These are phyloP conservation scores for Penicillium decumbens DNA, from an alignment of 2,329 filamentous ascomycete genomes.

Conservation along the genomic window DNA sequence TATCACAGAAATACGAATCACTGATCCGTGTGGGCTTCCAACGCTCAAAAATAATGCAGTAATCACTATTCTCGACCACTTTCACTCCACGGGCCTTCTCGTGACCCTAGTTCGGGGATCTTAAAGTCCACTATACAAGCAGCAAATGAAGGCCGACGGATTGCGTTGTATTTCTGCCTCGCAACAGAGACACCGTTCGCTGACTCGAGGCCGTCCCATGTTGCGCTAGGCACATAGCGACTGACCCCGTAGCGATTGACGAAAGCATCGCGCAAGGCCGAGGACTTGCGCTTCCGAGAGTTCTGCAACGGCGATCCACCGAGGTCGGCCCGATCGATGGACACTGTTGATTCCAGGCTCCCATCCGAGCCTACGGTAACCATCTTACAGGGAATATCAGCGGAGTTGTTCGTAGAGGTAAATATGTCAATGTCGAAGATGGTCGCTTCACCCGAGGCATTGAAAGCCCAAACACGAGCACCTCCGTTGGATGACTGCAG, in stretches of 20 bases:
- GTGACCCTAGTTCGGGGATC: conserved; percentile 28
- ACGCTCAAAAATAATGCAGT: background rate
- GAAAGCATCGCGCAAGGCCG: conserved; percentile 21
- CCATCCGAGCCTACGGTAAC: conserved; percentile 27
- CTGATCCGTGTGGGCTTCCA: background rate
- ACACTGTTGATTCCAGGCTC: conserved; percentile 17
- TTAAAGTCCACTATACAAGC: conserved; percentile 37
- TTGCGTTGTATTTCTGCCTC: conserved; percentile 1
- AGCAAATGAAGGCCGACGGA: conserved; percentile 31
- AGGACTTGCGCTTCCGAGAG: conserved; percentile 28
- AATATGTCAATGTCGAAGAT: conserved; percentile 46
- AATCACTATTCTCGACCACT: background rate
- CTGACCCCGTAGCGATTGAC: conserved; percentile 21
- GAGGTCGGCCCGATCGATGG: conserved; percentile 15
- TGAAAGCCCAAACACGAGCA: conserved; percentile 53
- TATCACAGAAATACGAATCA: background rate
- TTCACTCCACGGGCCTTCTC: conserved; percentile 24
- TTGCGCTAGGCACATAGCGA: conserved; percentile 9
- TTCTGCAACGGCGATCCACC: conserved; percentile 5
- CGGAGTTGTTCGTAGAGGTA: conserved; percentile 11
- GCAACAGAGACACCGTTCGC: conserved; percentile 1
- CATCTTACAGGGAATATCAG: conserved; percentile 23
- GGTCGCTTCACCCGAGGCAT: conserved; percentile 41
- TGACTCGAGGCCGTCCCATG: conserved; percentile 5
- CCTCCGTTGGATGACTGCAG: conserved; percentile 42